Conservation (phyloP, 2,329 filamentous ascomycete species). For the Cladobotryum mycophilum region DNA sequence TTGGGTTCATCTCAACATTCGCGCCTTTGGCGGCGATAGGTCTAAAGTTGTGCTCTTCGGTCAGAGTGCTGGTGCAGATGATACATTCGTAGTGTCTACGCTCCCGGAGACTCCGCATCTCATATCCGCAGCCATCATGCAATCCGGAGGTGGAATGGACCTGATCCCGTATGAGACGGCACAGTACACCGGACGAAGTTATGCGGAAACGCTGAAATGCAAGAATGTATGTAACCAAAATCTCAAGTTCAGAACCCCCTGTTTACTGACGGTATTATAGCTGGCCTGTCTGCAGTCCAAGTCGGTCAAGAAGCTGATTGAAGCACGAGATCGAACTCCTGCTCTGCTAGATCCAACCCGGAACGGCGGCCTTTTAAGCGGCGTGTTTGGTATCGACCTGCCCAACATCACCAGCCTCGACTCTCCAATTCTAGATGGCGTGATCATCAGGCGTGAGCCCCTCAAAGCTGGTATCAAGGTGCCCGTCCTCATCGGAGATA, state of each 20-base stretch:
- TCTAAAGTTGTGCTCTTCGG: conserved; percentile 30
- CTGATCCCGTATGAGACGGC: conserved; percentile 5
- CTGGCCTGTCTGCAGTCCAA: conserved; percentile 10
- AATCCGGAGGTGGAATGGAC: conserved; percentile 14
- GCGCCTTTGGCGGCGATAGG: conserved; percentile 36
- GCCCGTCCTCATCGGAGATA: conserved; percentile 10
- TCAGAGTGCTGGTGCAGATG: conserved; percentile 13
- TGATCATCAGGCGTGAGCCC: conserved; percentile 11
- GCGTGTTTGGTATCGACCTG: conserved; percentile 9
- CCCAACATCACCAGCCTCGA: conserved; percentile 11
- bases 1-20: conserved; percentile 43
- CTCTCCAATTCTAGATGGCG: conserved; percentile 8
- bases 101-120: conserved; percentile 9
- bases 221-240: conserved; percentile 1
- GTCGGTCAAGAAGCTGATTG: conserved; percentile 5
- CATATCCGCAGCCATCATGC: conserved; percentile 8
- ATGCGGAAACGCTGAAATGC: conserved; percentile 12
- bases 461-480: conserved; percentile 12
- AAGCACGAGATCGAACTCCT: conserved; percentile 3
- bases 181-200: conserved; percentile 12
- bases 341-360: conserved; percentile 3
- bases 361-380: conserved; percentile 1
- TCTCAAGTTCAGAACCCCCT: neutral
- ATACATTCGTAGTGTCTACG: conserved; percentile 11
- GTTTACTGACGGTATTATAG: neutral